Evolutionary conservation across 2,329 filamentous ascomycete genomes (phyloP), one percentile per base, ranked within the genome.

Genomic region (Arthrobotrys sinensis): DNA sequence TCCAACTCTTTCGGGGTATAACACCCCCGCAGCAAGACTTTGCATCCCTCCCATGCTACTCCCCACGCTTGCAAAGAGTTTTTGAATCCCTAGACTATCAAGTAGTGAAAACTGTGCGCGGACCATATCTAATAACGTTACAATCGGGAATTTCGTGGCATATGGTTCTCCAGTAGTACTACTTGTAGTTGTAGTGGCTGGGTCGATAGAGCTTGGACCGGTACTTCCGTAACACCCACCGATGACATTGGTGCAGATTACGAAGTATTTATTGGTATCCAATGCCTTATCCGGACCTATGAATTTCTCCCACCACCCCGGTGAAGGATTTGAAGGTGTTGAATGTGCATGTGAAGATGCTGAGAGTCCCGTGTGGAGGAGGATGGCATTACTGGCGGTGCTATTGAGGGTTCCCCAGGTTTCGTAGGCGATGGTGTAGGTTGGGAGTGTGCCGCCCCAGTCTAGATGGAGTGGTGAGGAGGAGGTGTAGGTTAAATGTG

Each of bases 11-110:
- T 92, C 89, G 0, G 94, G 92, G 83, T 95, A 97, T 34, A 97
- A 85, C 0, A 92, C 90, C 2, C 93, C 96, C 0, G 93, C 92
- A 6, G 94, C 94, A 4, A 99, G 88, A 81, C 93, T 96, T 84
- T 97, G 95, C 96, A 99, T 99, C 68, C 96, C 96, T 66, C 96
- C 96, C 96, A 99, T 99, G 84, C 93, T 97, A 4, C 93, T 93
- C 12, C 96, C 96, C 19, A 99, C 95, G 76, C 93, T 97, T 16
- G 96, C 96, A 84, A 97, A 93, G 8, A 99, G 88, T 82, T 90
- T 92, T 24, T 89, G 83, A 53, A 99, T 91, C 4, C 91, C 91
- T 32, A 99, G 86, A 3, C 86, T 85, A 84, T 98, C 94, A 11
- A 99, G 88, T 34, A 99, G 88, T 50, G 92, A 88, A 86, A 98